Evolutionary conservation across 306 rosid species (phyloP), one percentile per base, ranked within the genome.

Genomic region (Psophocarpus tetragonolobus): DNA sequence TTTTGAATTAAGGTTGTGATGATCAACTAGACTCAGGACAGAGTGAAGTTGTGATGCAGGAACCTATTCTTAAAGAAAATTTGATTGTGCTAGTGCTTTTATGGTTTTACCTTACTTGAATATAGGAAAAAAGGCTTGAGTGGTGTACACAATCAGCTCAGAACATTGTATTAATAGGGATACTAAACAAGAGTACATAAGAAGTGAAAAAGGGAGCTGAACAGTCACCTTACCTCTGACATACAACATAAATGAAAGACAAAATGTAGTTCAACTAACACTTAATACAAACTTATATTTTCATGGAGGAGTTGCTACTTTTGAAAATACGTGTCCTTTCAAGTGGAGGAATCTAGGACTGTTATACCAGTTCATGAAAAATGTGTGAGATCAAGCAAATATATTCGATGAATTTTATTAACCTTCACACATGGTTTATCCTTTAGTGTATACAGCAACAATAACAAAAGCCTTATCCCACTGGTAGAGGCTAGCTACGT

Each of bases 81-180:
- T 67, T 73, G 48, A 76, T 20, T 63, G 38, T 48, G 61, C 71
- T 41, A 23, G 71, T 62, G 18, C n/a, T 54, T 60, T n/a, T n/a
- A n/a, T n/a, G n/a, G n/a, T n/a, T n/a, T n/a, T n/a, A n/a, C n/a
- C n/a, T n/a, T n/a, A n/a, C n/a, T n/a, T n/a, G n/a, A n/a, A n/a
- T n/a, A n/a, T n/a, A n/a, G n/a, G n/a, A n/a, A n/a, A n/a, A n/a
- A n/a, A n/a, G n/a, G n/a, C n/a, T n/a, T n/a, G n/a, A n/a, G n/a
- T n/a, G n/a, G n/a, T n/a, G n/a, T n/a, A n/a, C n/a, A n/a, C n/a
- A n/a, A n/a, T n/a, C n/a, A n/a, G n/a, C n/a, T n/a, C n/a, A n/a
- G n/a, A n/a, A n/a, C n/a, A n/a, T n/a, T n/a, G n/a, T n/a, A n/a
- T n/a, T n/a, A n/a, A n/a, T n/a, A n/a, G n/a, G n/a, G n/a, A n/a